These are phyloP conservation scores for Venturia effusa DNA, from an alignment of 2,329 filamentous ascomycete genomes.

Conservation along the genomic window DNA sequence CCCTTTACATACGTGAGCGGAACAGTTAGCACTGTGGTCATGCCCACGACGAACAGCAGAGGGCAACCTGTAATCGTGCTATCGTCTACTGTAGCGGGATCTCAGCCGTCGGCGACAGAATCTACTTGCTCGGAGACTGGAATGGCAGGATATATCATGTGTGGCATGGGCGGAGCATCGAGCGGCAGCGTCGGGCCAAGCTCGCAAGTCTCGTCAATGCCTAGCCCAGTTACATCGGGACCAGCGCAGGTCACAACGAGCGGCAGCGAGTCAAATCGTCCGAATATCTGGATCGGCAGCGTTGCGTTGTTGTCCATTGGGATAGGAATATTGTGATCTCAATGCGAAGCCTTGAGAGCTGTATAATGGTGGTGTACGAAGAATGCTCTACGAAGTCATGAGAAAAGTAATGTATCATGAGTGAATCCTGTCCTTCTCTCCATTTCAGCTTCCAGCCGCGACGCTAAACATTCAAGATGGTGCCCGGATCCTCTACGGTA, in stretches of 20 bases:
- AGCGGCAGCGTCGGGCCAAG: background rate
- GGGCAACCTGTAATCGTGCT: background rate
- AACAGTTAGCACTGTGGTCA: background rate
- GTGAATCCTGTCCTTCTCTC: too few relatives aligned
- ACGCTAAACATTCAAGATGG: too few relatives aligned
- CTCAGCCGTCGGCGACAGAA: background rate
- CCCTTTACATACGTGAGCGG: conserved; percentile 1
- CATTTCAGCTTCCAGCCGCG: too few relatives aligned
- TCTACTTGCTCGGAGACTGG: background rate
- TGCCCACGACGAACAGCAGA: background rate
- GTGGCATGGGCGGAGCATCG: background rate
- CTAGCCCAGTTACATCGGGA: background rate
- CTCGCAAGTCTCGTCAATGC: background rate
- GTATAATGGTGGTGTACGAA: background rate
- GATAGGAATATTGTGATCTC: background rate
- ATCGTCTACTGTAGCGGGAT: background rate
- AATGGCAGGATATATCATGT: conserved; percentile 1
- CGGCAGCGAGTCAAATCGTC: background rate
- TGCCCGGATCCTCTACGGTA: too few relatives aligned
- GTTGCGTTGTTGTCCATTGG: background rate
- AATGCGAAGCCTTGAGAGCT: background rate
- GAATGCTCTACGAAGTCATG: background rate
- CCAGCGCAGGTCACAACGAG: background rate
- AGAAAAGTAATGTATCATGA: background rate
- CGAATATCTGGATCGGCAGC: background rate